Evolutionary conservation across 495 filamentous ascomycete species (phyloP), one percentile per base, ranked within the genome.

Genomic region (Penicillium diatomitis): DNA sequence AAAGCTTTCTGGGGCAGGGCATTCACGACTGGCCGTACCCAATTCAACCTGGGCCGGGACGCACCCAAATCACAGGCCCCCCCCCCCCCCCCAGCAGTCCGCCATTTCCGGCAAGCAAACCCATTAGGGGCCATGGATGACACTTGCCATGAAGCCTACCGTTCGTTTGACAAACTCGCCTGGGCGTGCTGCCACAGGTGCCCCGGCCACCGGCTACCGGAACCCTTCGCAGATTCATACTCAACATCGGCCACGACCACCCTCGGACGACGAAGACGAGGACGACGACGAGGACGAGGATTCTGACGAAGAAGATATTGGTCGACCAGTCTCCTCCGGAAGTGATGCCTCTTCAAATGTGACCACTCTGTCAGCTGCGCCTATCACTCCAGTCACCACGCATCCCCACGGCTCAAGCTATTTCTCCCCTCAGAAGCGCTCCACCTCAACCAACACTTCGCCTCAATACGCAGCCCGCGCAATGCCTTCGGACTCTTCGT

Each of bases 291-390:
- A 56, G 28, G 53, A 55, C 31, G 54, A 51, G 29, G 62, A 65
- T 38, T 65, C 63, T 29, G 63, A 68, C 43, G 67, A 71, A 41
- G 65, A 66, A 52, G 66, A 65, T 61, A 61, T 65, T 46, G 53
- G 49, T 46, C 70, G 66, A 36, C 63, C 70, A 44, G 70, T 64
- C 56, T 72, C 71, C 43, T 76, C 75, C 45, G 74, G 72, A 58
- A 77, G 74, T 60, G 74, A 77, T 67, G 71, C 71, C 48, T 77
- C 75, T 33, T 78, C 75, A 12, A 74, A 75, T 56, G 65, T 75
- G 50, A 77, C 75, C 32, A 67, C 72, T 20, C 64, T 70, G 42
- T 75, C 71, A 5, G 63, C 64, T 0, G 48, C 53, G 10, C 60
- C 58, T 28, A 51, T 57, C 11, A 62, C 64, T 8, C 62, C 62